Base-by-base conservation (phyloP, 1,284 basidiomycete species). In the Ceratobasidium theobromae region DNA sequence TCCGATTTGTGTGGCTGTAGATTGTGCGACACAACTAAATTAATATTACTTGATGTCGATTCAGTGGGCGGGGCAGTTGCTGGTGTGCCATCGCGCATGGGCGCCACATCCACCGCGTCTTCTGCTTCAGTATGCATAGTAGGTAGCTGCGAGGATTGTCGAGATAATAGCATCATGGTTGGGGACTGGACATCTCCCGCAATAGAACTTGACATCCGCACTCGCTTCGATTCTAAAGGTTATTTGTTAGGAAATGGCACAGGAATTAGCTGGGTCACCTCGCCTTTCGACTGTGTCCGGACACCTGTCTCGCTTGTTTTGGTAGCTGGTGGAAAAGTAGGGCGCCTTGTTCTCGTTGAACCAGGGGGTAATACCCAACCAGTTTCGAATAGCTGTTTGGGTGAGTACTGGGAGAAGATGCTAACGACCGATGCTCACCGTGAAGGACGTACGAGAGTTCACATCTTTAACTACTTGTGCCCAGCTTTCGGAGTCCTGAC, bases 401-500 rank as follows among this genome's bases (percentile, higher is more conserved):
- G 5, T 21, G 18, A 6, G 43, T 11, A 5, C 18, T 45, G 18
- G 43, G 9, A 5, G 12, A 45, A 45, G 43, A 21, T 45, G 6
- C 8, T 45, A 11, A 6, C 6, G 43, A 11, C 52, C 25, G 62
- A 43, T 4, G 51, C 64, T 64, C 40, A 30, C 60, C 25, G 30
- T 51, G 28, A 58, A 55, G 4, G 66, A 67, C 23, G 30, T 55
- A 18, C 30, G 54, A 49, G 16, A 46, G 33, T 41, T 23, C 35
- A 52, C 41, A 25, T 48, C 41, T 28, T 28, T 4, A 33, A 33
- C 38, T 21, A 41, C 54, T 45, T 54, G 49, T 70, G 66, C 25
- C 81, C 73, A 79, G 82, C 79, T 45, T 14, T 21, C 43, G 43
- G 43, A 86, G 80, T 55, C 86, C 78, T 64, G 76, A 78, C 21